These are phyloP conservation scores for Cytospora piceicola DNA, from an alignment of 2,329 filamentous ascomycete genomes.

Conservation along the genomic window DNA sequence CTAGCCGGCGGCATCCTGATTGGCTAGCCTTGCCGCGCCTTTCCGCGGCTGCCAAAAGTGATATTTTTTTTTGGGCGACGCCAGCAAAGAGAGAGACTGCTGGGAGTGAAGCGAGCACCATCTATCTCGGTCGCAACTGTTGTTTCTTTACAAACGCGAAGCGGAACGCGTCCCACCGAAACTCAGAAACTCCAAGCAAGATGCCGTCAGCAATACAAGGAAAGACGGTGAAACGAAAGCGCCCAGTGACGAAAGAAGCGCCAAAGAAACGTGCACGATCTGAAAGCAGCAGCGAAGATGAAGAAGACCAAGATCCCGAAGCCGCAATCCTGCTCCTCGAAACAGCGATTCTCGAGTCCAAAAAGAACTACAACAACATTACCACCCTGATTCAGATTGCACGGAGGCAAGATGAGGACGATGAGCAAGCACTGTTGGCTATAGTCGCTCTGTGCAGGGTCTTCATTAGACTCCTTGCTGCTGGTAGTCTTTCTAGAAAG, in stretches of 20 bases:
- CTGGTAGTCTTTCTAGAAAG: constrained; percentile 69
- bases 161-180: neutral
- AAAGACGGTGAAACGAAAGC: constrained; percentile 56
- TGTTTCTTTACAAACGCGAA: neutral
- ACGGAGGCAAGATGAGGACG: constrained; percentile 51
- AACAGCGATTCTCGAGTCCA: constrained; percentile 79
- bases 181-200: constrained; percentile 6
- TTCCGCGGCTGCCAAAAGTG: neutral
- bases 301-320: constrained; percentile 58
- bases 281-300: constrained; percentile 50
- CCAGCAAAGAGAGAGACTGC: too few relatives aligned
- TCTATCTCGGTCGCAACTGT: neutral
- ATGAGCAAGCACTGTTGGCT: constrained; percentile 66
- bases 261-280: constrained; percentile 57
- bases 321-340: constrained; percentile 76
- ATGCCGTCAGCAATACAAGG: constrained; percentile 38
- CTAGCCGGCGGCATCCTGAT: constrained; percentile 1
- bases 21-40: constrained; percentile 12
- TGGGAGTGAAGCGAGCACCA: neutral
- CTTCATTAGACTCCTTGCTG: constrained; percentile 79
- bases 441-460: constrained; percentile 83
- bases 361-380: constrained; percentile 92
- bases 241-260: constrained; percentile 46
- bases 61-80: neutral
- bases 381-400: constrained; percentile 68